Percentiles rank a stretch among this genome's conserved stretches.
Conservation (phyloP, 768 basidiomycete genomes). For the Leccinum barrowsii region DNA sequence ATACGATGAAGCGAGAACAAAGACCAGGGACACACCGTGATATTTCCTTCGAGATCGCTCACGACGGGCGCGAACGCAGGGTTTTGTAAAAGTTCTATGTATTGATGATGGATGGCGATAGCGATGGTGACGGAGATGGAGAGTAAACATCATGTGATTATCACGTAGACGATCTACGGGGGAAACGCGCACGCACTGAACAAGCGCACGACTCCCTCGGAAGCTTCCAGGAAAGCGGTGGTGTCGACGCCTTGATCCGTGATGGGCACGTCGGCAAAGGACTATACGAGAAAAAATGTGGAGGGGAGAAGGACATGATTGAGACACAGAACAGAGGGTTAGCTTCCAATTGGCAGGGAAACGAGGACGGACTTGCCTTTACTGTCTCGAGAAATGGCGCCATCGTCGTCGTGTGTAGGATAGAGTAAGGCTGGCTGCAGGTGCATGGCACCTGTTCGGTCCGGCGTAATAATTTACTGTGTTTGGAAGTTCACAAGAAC, state of each 20-base stretch:
- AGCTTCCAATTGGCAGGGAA: background rate
- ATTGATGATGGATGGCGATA: background rate
- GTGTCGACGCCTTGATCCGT: slow-evolving; percentile 90
- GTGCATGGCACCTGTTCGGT: background rate
- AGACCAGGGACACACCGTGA: slow-evolving; percentile 52
- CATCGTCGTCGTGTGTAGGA: slow-evolving; percentile 40
- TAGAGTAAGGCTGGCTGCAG: background rate
- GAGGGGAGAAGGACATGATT: background rate
- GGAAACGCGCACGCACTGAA: slow-evolving; percentile 60
- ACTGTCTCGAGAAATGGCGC: slow-evolving; percentile 73
- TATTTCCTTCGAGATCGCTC: slow-evolving; percentile 87
- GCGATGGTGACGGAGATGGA: background rate
- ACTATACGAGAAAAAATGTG: slow-evolving; percentile 46
- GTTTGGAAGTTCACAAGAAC: background rate
- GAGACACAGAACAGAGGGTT: background rate
- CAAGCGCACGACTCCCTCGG: slow-evolving; percentile 81
- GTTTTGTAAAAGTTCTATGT: slow-evolving; percentile 24
- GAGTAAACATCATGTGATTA: background rate
- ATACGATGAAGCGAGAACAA: background rate
- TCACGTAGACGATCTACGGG: background rate
- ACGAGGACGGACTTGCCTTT: slow-evolving; percentile 40
- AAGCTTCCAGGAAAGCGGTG: slow-evolving; percentile 79
- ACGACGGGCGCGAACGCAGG: slow-evolving; percentile 79
- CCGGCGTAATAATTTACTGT: background rate
- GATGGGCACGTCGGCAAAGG: slow-evolving; percentile 88